Evolutionary conservation across 768 basidiomycete species (phyloP), one percentile per base, ranked within the genome.

Genomic region (Naganishia onofrii): DNA sequence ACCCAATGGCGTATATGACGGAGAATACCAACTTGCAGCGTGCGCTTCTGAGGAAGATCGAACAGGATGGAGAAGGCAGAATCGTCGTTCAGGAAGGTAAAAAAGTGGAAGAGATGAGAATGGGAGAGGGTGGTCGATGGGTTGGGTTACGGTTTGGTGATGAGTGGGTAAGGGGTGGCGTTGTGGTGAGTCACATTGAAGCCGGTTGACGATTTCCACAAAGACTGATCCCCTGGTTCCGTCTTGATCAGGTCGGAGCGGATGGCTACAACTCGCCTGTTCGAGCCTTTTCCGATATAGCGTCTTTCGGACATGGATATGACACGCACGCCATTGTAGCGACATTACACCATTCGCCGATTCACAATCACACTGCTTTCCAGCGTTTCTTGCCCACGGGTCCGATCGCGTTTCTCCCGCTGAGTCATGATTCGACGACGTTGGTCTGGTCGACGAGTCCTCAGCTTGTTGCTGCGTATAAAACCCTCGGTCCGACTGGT

Each of bases 231-330:
- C 15, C 36, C n/a, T n/a, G 26, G 9, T 28, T 42, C 21, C 21
- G 44, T 46, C 15, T 13, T 3, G 29, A 23, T 1, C 74, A 92
- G 91, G 87, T 98, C 38, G 95, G 96, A 21, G 95, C 96, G 5
- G 96, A 98, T 76, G 96, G 96, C 3, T 89, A 88, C 79, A 94
- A 93, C 76, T 97, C 94, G 0, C 93, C 94, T 13, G 96, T 98
- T 28, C 87, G 93, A 55, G 79, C 88, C 29, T 97, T 89, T 77
- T 90, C 93, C 0, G 84, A 87, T 29, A 96, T 97, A 72, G 83
- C 88, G 28, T 89, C 92, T 0, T 94, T 88, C 76, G 95, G 95
- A 3, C 96, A 94, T 90, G 85, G 88, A 0, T 99, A 99, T 80
- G 86, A 90, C 70, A 89, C 90, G 0, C 90, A 91, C 75, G 93